Percentiles rank a stretch among this genome's conserved stretches.
phyloP scores from a whole-genome alignment of 2,329 filamentous ascomycete genomes.

The Davidsoniella neocaledoniae region DNA sequence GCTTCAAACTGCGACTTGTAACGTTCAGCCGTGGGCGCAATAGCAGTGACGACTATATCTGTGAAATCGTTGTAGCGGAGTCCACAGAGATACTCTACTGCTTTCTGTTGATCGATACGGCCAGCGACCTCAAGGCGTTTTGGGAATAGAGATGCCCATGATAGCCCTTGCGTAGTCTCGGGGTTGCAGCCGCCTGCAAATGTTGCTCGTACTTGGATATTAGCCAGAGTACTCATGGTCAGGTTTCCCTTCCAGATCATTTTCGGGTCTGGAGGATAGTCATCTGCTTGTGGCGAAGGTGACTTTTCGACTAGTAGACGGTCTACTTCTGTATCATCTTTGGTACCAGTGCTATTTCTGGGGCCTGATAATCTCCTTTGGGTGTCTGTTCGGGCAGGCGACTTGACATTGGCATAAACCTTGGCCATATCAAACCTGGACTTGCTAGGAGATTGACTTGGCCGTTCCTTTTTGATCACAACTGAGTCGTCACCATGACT shows the following conservation, averaged over 20 bases:
- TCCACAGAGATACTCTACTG: slow-evolving; percentile 80
- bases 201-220: slow-evolving; percentile 61
- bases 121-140: slow-evolving; percentile 54
- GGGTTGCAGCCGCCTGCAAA: slow-evolving; percentile 76
- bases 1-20: slow-evolving; percentile 49
- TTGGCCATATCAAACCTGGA: slow-evolving; percentile 68
- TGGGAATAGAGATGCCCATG: slow-evolving; percentile 63
- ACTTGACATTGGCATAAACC: slow-evolving; percentile 64
- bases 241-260: slow-evolving; percentile 64
- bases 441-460: slow-evolving; percentile 31
- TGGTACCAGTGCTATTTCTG: slow-evolving; percentile 39
- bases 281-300: slow-evolving; percentile 18
- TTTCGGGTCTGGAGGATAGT: slow-evolving; percentile 66
- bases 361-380: slow-evolving; percentile 22
- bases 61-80: slow-evolving; percentile 67
- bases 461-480: slow-evolving; percentile 21
- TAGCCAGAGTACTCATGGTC: slow-evolving; percentile 60
- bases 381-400: slow-evolving; percentile 25
- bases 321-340: slow-evolving; percentile 72
- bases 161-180: slow-evolving; percentile 25
- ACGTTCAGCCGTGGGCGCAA: slow-evolving; percentile 46
- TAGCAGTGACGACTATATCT: slow-evolving; percentile 65
- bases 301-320: slow-evolving; percentile 55
- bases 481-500: not conserved
- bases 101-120: slow-evolving; percentile 65